A percentile compares a stretch with the other conserved stretches of the same genome.
Evolutionary conservation across 768 basidiomycete genomes (phyloP).

Genomic region (Mrakia blollopis): DNA sequence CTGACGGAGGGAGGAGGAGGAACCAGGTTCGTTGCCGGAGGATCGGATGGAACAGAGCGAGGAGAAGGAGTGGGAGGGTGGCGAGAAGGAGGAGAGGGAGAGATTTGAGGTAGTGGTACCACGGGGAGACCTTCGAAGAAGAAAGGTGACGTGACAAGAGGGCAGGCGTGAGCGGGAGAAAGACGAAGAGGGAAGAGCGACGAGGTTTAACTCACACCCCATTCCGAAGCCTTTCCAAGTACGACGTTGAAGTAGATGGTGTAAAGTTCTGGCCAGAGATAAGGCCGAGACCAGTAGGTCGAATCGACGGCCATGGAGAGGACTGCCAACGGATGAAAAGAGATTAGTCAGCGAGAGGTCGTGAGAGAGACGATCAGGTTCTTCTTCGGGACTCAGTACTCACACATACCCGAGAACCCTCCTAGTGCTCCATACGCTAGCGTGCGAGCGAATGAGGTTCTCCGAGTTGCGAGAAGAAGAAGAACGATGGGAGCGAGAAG

Average conservation of each 20-base stretch:
- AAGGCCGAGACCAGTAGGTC: conserved; percentile 66
- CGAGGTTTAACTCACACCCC: conserved; percentile 66
- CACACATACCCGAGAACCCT: conserved; percentile 36
- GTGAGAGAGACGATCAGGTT: not conserved
- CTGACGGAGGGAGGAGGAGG: conserved; percentile 52
- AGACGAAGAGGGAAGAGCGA: not conserved
- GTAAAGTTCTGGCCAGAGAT: conserved; percentile 79
- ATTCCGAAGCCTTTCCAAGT: conserved; percentile 77
- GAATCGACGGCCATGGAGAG: conserved; percentile 68
- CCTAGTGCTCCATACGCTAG: conserved; percentile 13
- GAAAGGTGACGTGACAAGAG: conserved; percentile 1
- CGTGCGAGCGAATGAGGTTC: conserved; percentile 47
- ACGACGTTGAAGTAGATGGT: conserved; percentile 78
- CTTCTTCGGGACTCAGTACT: conserved; percentile 26
- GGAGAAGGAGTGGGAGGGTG: conserved; percentile 56
- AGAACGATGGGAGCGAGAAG: conserved; percentile 57
- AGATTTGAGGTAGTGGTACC: conserved; percentile 60
- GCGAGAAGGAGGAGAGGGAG: conserved; percentile 70
- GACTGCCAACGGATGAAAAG: conserved; percentile 45
- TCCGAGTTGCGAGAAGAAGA: conserved; percentile 38
- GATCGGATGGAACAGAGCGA: conserved; percentile 55
- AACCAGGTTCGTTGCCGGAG: conserved; percentile 44
- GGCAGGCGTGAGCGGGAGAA: not conserved
- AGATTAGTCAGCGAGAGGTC: not conserved
- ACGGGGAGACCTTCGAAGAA: conserved; percentile 59